A percentile compares a stretch with the other conserved stretches of the same genome.
These are phyloP conservation scores for Microbotryum violaceum DNA, from an alignment of 1,284 basidiomycete genomes.

Conservation along the genomic window DNA sequence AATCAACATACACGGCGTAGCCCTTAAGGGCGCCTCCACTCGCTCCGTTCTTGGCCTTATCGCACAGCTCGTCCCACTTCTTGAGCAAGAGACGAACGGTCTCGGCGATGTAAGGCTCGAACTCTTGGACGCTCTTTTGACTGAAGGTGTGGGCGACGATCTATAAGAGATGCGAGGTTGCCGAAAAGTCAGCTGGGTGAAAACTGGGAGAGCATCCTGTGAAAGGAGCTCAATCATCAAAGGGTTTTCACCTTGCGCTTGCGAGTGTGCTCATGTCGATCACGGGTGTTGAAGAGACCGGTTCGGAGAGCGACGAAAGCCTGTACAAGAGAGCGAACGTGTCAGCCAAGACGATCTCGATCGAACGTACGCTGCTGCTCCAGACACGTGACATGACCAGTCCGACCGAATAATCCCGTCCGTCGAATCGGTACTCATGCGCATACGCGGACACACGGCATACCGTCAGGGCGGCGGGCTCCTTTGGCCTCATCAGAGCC, in stretches of 20 bases:
- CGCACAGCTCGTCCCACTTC: constrained; percentile 75
- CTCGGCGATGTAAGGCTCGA: constrained; percentile 52
- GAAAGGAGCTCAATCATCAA: not conserved
- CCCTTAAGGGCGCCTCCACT: constrained; percentile 32
- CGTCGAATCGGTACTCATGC: too few relatives aligned
- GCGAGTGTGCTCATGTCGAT: constrained; percentile 64
- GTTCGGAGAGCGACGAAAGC: constrained; percentile 10
- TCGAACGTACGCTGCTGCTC: too few relatives aligned
- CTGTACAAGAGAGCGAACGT: not conserved
- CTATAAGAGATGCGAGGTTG: not conserved
- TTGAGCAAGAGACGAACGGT: constrained; percentile 46
- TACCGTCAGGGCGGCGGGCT: too few relatives aligned
- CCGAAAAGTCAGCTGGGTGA: not conserved
- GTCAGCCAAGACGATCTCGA: not conserved
- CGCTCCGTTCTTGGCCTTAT: constrained; percentile 40
- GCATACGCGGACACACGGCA: too few relatives aligned
- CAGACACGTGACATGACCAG: too few relatives aligned
- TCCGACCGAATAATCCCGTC: too few relatives aligned
- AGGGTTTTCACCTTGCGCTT: constrained; percentile 35
- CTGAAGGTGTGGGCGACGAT: not conserved
- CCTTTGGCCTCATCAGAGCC: too few relatives aligned
- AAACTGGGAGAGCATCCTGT: not conserved
- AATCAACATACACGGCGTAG: constrained; percentile 17
- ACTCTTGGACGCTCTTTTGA: constrained; percentile 58
- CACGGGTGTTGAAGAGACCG: constrained; percentile 67